Evolutionary conservation across 2,329 filamentous ascomycete species (phyloP).

Genomic region (Fusarium penzigii): DNA sequence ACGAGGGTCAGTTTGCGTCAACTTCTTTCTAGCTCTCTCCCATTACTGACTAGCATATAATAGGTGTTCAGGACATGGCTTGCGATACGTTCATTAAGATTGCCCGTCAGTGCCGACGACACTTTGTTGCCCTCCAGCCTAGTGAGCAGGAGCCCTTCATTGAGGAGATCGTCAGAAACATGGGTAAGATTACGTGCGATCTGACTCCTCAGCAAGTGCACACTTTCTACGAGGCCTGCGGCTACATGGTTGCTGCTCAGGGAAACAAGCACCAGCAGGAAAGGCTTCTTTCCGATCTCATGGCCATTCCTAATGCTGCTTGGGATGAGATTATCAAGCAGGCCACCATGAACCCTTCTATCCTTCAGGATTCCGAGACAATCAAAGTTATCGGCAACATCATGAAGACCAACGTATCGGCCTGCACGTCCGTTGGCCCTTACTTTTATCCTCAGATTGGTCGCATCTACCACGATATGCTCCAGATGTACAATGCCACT

Average conservation of each 20-base stretch:
- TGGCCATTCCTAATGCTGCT: slow-evolving; percentile 89
- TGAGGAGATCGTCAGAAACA: slow-evolving; percentile 94
- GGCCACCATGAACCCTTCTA: slow-evolving; percentile 80
- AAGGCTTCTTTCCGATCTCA: slow-evolving; percentile 84
- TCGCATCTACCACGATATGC: slow-evolving; percentile 96
- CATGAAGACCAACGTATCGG: slow-evolving; percentile 99
- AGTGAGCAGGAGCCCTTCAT: slow-evolving; percentile 96
- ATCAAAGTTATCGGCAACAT: slow-evolving; percentile 99
- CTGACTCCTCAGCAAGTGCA: slow-evolving; percentile 96
- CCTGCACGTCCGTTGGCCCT: slow-evolving; percentile 90
- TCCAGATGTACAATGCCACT: slow-evolving; percentile 98
- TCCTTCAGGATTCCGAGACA: slow-evolving; percentile 87
- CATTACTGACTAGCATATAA: slow-evolving; percentile 26
- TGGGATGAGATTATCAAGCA: slow-evolving; percentile 94
- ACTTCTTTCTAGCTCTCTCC: background rate
- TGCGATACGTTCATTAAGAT: slow-evolving; percentile 99
- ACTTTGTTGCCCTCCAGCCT: slow-evolving; percentile 94
- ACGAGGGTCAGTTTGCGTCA: slow-evolving; percentile 68
- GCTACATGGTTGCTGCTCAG: slow-evolving; percentile 98
- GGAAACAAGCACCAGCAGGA: slow-evolving; percentile 95
- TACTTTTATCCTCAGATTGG: slow-evolving; percentile 99
- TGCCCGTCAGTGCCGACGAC: slow-evolving; percentile 93
- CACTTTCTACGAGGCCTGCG: slow-evolving; percentile 98
- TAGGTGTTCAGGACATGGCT: slow-evolving; percentile 97
- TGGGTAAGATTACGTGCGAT: slow-evolving; percentile 94